A percentile compares a stretch with the other conserved stretches of the same genome.
These are phyloP conservation scores for Berkeleyomyces basicola DNA, from an alignment of 2,329 filamentous ascomycete species.

Conservation along the genomic window DNA sequence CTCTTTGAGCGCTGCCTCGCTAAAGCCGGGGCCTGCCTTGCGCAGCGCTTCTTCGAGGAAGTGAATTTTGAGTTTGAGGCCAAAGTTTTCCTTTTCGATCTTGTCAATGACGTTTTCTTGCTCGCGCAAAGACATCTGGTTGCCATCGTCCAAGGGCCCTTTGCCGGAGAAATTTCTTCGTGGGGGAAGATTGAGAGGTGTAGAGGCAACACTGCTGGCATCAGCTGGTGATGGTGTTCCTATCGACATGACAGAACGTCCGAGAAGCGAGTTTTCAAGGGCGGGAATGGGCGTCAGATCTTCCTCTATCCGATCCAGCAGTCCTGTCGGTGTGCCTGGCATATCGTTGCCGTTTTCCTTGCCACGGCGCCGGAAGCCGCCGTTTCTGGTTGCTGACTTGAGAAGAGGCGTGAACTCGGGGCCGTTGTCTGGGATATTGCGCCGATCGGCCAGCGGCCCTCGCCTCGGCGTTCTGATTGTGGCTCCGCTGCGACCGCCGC, in stretches of 20 bases:
- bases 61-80: constrained; percentile 89
- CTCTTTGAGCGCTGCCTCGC: constrained; percentile 74
- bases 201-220: constrained; percentile 67
- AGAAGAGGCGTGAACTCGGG: constrained; percentile 90
- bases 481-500: constrained; percentile 38
- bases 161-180: constrained; percentile 41
- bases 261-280: constrained; percentile 57
- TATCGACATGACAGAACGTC: constrained; percentile 43
- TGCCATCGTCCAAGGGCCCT: constrained; percentile 64
- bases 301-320: constrained; percentile 45
- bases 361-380: constrained; percentile 42
- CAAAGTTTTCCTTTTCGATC: constrained; percentile 97
- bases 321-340: constrained; percentile 47
- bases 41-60: constrained; percentile 83
- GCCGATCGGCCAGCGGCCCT: constrained; percentile 54
- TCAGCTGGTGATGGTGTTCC: constrained; percentile 26
- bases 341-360: constrained; percentile 44
- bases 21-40: constrained; percentile 78
- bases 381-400: constrained; percentile 61
- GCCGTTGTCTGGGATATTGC: constrained; percentile 50
- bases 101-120: constrained; percentile 92
- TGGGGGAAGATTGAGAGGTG: constrained; percentile 57
- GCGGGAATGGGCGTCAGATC: constrained; percentile 59
- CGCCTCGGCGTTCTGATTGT: constrained; percentile 44
- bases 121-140: constrained; percentile 79